Evolutionary conservation across 495 filamentous ascomycete genomes (phyloP), one percentile per base, ranked within the genome.

Genomic region (Aspergillus nanangensis): DNA sequence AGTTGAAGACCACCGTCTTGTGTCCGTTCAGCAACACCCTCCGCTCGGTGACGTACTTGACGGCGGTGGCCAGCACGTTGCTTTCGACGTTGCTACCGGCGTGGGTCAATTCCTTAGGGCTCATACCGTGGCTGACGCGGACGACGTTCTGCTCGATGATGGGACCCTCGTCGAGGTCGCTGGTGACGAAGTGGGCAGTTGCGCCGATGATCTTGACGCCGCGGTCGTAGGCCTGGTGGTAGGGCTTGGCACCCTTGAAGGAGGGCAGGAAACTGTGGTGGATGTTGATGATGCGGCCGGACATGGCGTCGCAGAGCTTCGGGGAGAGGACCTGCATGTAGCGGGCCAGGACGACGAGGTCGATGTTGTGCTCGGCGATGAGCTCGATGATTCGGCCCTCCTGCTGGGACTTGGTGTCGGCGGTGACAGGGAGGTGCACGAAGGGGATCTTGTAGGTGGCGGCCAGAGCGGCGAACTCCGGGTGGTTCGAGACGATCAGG

Each of bases 261-360:
- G 75, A 81, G 3, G 84, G 85, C 72, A 89, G 55, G 77, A 89
- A 89, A 48, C 74, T 79, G 67, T 89, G 85, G 67, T 89, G 85
- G 65, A 89, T 87, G 66, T 89, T 89, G 80, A 89, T 86, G 65
- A 88, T 88, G 41, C 75, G 75, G 8, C 84, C 83, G 38, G 75
- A 79, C 83, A 88, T 87, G 39, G 76, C 83, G 51, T 75, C 66
- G 62, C 84, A 89, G 21, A 89, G 66, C n/a, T 60, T 74, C 11
- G 83, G 82, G 38, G 77, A 83, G 5, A 89, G 71, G n/a, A 89
- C 82, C 66, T 89, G 85, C 85, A 89, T 89, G 67, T 89, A 89
- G 39, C 85, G 80, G n/a, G 85, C 85, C 43, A 89, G 59, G 5
- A 89, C 85, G 27, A 89, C 78, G 21, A 89, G 69, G 53, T 89